These are phyloP conservation scores for Trichoderma sp. DNA, from an alignment of 2,329 filamentous ascomycete genomes.

Conservation along the genomic window DNA sequence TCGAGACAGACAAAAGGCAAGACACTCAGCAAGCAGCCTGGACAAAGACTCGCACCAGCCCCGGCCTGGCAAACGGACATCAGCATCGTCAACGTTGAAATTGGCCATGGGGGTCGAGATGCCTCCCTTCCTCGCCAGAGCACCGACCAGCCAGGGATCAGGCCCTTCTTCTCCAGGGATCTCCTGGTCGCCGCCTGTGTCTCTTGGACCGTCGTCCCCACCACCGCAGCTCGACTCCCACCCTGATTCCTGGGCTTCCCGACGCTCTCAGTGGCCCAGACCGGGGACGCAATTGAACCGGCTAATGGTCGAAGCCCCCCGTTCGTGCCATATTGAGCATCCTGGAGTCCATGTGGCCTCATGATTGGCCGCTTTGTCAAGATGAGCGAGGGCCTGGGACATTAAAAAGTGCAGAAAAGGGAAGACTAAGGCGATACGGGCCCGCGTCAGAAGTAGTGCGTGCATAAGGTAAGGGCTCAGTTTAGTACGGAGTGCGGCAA, in stretches of 20 bases:
- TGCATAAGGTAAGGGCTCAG: neutral
- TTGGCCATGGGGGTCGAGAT: conserved; percentile 5
- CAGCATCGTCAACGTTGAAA: conserved; percentile 18
- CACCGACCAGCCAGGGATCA: neutral
- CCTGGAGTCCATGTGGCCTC: conserved; percentile 23
- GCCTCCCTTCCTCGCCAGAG: neutral
- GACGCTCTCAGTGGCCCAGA: conserved; percentile 21
- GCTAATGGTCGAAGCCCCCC: conserved; percentile 21
- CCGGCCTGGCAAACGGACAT: conserved; percentile 2
- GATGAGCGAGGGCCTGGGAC: conserved; percentile 2
- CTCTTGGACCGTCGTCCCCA: conserved; percentile 18
- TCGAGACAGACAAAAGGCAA: neutral
- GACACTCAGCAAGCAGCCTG: neutral
- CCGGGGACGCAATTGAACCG: conserved; percentile 20
- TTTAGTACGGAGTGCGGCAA: conserved; percentile 6
- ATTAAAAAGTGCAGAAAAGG: conserved; percentile 17
- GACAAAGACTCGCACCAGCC: neutral
- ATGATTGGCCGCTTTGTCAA: conserved; percentile 24
- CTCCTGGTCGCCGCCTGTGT: conserved; percentile 15
- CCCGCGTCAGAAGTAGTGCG: conserved; percentile 8
- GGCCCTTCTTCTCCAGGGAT: neutral
- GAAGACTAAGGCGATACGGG: neutral
- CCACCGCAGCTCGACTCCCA: conserved; percentile 14
- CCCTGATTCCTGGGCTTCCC: conserved; percentile 12
- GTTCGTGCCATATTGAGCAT: conserved; percentile 26